Conservation (phyloP, 73 alveolate species). For the Paramecium tetraurelia region DNA sequence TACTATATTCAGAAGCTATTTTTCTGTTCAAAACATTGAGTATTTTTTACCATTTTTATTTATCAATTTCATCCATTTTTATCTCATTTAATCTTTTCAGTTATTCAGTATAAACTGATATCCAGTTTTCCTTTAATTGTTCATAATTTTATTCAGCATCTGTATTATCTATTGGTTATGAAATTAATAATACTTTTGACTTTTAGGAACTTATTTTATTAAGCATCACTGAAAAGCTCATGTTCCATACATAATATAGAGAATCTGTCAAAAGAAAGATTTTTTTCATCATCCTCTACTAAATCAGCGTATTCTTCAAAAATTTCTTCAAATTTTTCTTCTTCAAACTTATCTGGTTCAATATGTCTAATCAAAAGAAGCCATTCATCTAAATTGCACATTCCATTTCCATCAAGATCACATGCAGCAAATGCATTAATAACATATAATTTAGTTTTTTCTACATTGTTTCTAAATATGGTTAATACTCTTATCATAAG, state of each 20-base stretch:
- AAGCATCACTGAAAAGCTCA: conserved; percentile 51
- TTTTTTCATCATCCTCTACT: conserved; percentile 52
- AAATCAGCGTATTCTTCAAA: conserved; percentile 59
- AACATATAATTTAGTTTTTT: conserved; percentile 50
- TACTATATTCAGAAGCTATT: not conserved
- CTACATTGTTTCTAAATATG: conserved; percentile 29
- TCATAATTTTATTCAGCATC: not conserved
- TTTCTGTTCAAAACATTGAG: conserved; percentile 8
- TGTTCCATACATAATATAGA: conserved; percentile 53
- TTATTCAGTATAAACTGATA: not conserved
- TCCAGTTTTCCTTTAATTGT: not conserved
- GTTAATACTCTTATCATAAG: conserved; percentile 24
- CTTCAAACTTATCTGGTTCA: conserved; percentile 54
- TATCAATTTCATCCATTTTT: not conserved
- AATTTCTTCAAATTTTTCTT: conserved; percentile 35
- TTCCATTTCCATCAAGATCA: conserved; percentile 61
- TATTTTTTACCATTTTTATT: conserved; percentile 42
- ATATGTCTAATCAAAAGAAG: conserved; percentile 47
- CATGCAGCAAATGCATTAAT: conserved; percentile 57
- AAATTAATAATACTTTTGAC: not conserved
- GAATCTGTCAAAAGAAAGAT: conserved; percentile 58
- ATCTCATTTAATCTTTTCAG: conserved; percentile 15
- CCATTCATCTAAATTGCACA: conserved; percentile 61
- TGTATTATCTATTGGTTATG: not conserved
- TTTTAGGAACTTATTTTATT: conserved; percentile 39